Evolutionary conservation across 169 alveolate species (phyloP).

Genomic region (Neospora caninum): DNA sequence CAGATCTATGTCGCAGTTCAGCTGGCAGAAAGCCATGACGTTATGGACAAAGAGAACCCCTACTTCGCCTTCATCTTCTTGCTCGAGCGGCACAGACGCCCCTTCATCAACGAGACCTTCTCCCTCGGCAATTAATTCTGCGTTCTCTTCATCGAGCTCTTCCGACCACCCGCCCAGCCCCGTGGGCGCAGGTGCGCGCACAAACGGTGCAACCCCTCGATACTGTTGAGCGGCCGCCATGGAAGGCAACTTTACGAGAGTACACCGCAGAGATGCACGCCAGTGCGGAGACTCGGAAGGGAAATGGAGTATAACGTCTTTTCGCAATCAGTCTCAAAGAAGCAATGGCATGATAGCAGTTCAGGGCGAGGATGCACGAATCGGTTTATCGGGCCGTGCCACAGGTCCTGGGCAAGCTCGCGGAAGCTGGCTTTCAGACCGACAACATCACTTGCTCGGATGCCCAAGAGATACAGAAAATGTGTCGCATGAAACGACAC

Average conservation of each 20-base stretch:
- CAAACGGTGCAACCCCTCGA: background rate
- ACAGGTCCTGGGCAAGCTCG: no score
- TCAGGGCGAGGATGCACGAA: no score
- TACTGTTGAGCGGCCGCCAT: background rate
- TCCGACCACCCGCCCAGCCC: background rate
- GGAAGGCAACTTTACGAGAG: background rate
- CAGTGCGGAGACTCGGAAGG: background rate
- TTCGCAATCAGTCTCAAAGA: background rate
- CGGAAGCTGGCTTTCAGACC: no score
- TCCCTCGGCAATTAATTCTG: background rate
- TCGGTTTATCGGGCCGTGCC: no score
- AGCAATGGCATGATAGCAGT: background rate
- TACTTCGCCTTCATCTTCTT: constrained; percentile 34
- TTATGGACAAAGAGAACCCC: constrained; percentile 44
- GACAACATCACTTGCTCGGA: no score
- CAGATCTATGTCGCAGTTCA: constrained; percentile 26
- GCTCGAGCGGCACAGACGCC: background rate
- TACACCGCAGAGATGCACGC: background rate
- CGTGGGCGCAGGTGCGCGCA: background rate
- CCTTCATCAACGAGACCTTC: background rate
- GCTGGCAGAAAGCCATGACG: constrained; percentile 55
- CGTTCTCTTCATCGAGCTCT: background rate
- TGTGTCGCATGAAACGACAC: no score
- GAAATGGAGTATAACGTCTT: background rate
- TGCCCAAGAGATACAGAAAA: no score